Evolutionary conservation across 2,329 filamentous ascomycete genomes (phyloP).

Genomic region (Periconia digitata): DNA sequence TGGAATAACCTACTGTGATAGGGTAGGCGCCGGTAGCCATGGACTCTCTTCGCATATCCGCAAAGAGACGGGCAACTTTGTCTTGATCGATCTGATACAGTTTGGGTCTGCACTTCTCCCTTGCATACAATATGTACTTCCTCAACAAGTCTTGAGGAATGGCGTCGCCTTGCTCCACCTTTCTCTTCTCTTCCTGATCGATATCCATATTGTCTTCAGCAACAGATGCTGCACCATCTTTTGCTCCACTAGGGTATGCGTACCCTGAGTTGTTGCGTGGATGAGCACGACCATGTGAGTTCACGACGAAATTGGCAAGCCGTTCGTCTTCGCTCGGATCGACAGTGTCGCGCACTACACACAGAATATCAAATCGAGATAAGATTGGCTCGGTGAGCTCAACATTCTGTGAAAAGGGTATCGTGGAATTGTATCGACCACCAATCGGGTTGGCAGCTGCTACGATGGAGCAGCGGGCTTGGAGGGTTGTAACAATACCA

Average conservation of each 20-base stretch:
- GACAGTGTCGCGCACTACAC: slow-evolving; percentile 92
- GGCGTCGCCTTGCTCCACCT: slow-evolving; percentile 59
- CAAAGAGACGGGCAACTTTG: slow-evolving; percentile 90
- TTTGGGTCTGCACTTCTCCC: slow-evolving; percentile 86
- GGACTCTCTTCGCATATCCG: slow-evolving; percentile 92
- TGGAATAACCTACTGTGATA: slow-evolving; percentile 73
- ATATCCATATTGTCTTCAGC: slow-evolving; percentile 54
- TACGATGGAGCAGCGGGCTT: slow-evolving; percentile 94
- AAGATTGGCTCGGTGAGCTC: slow-evolving; percentile 96
- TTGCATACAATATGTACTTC: slow-evolving; percentile 95
- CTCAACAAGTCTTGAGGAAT: slow-evolving; percentile 88
- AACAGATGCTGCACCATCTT: slow-evolving; percentile 34
- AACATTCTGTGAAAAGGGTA: slow-evolving; percentile 94
- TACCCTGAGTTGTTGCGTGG: slow-evolving; percentile 53
- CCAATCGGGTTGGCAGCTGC: slow-evolving; percentile 96
- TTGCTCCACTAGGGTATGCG: slow-evolving; percentile 26
- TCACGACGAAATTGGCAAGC: slow-evolving; percentile 90
- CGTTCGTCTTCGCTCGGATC: slow-evolving; percentile 91
- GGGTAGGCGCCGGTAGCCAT: slow-evolving; percentile 94
- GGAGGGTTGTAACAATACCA: slow-evolving; percentile 94
- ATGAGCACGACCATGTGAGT: slow-evolving; percentile 89
- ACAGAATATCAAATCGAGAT: slow-evolving; percentile 96
- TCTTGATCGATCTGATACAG: slow-evolving; percentile 98
- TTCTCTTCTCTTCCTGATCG: slow-evolving; percentile 50
- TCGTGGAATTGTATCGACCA: slow-evolving; percentile 93